These are phyloP conservation scores for Cyclocybe cylindracea DNA, from an alignment of 768 basidiomycete genomes.

Conservation along the genomic window DNA sequence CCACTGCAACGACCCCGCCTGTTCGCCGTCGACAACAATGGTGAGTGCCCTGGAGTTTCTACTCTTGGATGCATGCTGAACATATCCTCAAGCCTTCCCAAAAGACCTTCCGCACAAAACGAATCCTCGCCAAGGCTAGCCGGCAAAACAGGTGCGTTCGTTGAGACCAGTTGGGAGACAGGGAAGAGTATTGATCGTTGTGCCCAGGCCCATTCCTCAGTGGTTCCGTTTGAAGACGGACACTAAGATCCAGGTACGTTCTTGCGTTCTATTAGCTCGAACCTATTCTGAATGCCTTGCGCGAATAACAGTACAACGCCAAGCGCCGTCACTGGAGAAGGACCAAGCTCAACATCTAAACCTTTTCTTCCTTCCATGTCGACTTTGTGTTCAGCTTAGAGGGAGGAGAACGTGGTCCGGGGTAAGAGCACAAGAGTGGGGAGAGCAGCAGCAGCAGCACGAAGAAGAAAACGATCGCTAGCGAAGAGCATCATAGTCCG, in stretches of 20 bases:
- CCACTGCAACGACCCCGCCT: conserved; percentile 27
- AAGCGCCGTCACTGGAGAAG: conserved; percentile 99
- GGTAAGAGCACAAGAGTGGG: not conserved
- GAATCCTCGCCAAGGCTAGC: conserved; percentile 92
- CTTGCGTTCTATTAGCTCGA: not conserved
- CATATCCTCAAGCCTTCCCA: conserved; percentile 83
- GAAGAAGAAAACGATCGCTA: conserved; percentile 5
- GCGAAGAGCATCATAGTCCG: conserved; percentile 5
- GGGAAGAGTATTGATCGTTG: conserved; percentile 4
- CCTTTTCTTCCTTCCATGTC: conserved; percentile 4
- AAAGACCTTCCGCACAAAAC: conserved; percentile 98
- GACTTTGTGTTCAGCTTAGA: conserved; percentile 13
- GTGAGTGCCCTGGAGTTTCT: conserved; percentile 31
- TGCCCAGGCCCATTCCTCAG: conserved; percentile 87
- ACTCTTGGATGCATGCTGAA: not conserved
- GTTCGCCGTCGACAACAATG: conserved; percentile 47
- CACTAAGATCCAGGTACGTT: conserved; percentile 85
- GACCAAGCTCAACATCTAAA: conserved; percentile 96
- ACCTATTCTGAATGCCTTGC: conserved; percentile 1
- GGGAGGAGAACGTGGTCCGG: conserved; percentile 4
- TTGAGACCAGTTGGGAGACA: not conserved
- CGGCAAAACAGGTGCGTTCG: conserved; percentile 88
- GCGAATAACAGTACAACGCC: conserved; percentile 70
- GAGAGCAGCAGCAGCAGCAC: conserved; percentile 12
- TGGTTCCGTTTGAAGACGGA: conserved; percentile 99